Conservation (phyloP, 177 flowering plant species). For the Telopea speciosissima region DNA sequence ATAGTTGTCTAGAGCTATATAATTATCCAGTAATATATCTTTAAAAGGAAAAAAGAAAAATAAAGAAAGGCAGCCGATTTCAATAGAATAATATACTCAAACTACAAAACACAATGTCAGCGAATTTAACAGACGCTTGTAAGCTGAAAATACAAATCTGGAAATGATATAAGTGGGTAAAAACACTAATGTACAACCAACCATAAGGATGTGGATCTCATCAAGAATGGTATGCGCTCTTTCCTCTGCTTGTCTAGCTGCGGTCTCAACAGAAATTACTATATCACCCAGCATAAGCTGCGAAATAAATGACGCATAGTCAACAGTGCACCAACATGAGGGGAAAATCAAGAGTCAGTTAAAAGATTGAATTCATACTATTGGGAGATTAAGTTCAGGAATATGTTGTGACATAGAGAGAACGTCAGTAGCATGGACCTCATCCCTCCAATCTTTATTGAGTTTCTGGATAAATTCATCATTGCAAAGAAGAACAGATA, state of each 20-base stretch:
- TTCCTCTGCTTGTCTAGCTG: slow-evolving; percentile 92
- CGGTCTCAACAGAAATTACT: slow-evolving; percentile 93
- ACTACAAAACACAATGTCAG: neutral
- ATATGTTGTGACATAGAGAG: slow-evolving; percentile 96
- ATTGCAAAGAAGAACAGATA: slow-evolving; percentile 85
- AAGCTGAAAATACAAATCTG: neutral
- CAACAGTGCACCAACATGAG: slow-evolving; percentile 5
- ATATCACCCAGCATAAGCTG: slow-evolving; percentile 98
- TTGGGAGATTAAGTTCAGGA: slow-evolving; percentile 73
- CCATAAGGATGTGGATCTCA: slow-evolving; percentile 93
- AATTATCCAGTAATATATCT: too few species aligned
- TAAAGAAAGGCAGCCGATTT: too few species aligned
- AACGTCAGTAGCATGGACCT: slow-evolving; percentile 95
- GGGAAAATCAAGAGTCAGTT: slow-evolving; percentile 4
- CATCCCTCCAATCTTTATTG: slow-evolving; percentile 95
- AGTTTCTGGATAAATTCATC: slow-evolving; percentile 82
- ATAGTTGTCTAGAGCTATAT: too few species aligned
- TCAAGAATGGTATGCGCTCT: slow-evolving; percentile 89
- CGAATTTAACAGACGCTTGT: neutral
- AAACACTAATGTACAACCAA: slow-evolving; percentile 28
- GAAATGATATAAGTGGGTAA: neutral
- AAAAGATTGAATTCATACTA: slow-evolving; percentile 44
- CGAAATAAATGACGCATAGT: slow-evolving; percentile 9
- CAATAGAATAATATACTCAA: neutral
- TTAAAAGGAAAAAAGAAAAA: too few species aligned